Evolutionary conservation across 495 filamentous ascomycete genomes (phyloP).

Genomic region (Penicillium taxi): DNA sequence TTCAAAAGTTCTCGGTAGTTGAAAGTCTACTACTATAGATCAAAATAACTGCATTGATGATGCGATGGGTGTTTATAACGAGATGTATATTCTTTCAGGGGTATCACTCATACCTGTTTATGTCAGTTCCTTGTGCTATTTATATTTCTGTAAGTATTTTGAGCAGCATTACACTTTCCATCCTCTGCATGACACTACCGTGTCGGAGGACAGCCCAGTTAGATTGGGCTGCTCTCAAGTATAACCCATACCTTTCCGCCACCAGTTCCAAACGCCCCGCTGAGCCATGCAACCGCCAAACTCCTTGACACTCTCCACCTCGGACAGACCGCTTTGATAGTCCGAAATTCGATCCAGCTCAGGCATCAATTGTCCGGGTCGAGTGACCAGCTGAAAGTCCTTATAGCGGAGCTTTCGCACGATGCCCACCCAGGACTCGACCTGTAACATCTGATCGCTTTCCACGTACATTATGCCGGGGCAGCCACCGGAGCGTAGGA

Average conservation of each 20-base stretch:
- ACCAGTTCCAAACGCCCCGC: constrained; percentile 40
- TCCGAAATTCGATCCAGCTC: constrained; percentile 4
- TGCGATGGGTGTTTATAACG: too few species aligned
- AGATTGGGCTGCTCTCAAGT: constrained; percentile 14
- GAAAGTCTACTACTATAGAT: too few species aligned
- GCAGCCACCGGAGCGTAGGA: constrained; percentile 57
- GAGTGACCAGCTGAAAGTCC: constrained; percentile 41
- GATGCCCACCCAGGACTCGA: constrained; percentile 47
- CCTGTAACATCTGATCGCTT: constrained; percentile 42
- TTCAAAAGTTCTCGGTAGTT: too few species aligned
- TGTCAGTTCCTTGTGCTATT: too few species aligned
- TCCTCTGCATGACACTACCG: too few species aligned
- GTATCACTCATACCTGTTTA: too few species aligned
- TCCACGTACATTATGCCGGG: constrained; percentile 77
- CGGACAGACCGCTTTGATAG: constrained; percentile 16
- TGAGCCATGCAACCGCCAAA: constrained; percentile 37
- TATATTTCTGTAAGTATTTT: too few species aligned
- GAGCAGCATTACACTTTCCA: too few species aligned
- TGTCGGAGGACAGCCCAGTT: too few species aligned
- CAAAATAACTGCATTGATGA: too few species aligned
- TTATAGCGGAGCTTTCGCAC: constrained; percentile 47
- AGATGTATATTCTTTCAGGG: too few species aligned
- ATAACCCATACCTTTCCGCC: constrained; percentile 45
- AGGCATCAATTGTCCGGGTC: constrained; percentile 22
- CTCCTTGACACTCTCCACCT: constrained; percentile 41